These are phyloP conservation scores for Penicillium odoratum DNA, from an alignment of 495 filamentous ascomycete genomes.

Conservation along the genomic window DNA sequence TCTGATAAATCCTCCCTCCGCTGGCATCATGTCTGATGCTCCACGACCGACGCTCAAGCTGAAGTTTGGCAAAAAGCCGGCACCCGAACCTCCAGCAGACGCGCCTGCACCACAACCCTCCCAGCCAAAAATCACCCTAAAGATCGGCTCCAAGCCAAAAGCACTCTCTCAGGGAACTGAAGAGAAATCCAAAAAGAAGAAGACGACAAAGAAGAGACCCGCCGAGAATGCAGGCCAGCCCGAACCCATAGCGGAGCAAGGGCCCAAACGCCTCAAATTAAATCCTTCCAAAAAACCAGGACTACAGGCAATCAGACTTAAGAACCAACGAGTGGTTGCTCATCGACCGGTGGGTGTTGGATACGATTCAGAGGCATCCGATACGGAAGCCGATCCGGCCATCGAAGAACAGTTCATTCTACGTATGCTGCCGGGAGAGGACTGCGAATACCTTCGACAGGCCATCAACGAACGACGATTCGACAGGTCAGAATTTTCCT, in stretches of 20 bases:
- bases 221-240: slow-evolving; percentile 29
- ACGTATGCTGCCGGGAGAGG: slow-evolving; percentile 80
- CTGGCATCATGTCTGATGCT: slow-evolving; percentile 37
- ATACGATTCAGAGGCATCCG: slow-evolving; percentile 96
- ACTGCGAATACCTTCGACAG: slow-evolving; percentile 77
- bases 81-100: slow-evolving; percentile 24
- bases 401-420: slow-evolving; percentile 88
- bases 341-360: slow-evolving; percentile 72
- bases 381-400: slow-evolving; percentile 79
- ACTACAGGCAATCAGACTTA: slow-evolving; percentile 52
- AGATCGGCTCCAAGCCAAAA: slow-evolving; percentile 43
- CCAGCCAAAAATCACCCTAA: slow-evolving; percentile 51
- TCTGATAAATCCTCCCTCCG: background rate
- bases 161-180: slow-evolving; percentile 28
- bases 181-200: slow-evolving; percentile 47
- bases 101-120: slow-evolving; percentile 36
- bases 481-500: slow-evolving; percentile 63
- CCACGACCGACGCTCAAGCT: slow-evolving; percentile 51
- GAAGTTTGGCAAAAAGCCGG: slow-evolving; percentile 46
- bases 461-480: slow-evolving; percentile 71
- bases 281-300: slow-evolving; percentile 46
- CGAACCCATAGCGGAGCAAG: slow-evolving; percentile 29
- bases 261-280: slow-evolving; percentile 46
- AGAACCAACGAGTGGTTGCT: slow-evolving; percentile 61
- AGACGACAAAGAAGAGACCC: slow-evolving; percentile 48